Evolutionary conservation across 2,329 filamentous ascomycete genomes (phyloP).

Genomic region (Trichoderma sp.): DNA sequence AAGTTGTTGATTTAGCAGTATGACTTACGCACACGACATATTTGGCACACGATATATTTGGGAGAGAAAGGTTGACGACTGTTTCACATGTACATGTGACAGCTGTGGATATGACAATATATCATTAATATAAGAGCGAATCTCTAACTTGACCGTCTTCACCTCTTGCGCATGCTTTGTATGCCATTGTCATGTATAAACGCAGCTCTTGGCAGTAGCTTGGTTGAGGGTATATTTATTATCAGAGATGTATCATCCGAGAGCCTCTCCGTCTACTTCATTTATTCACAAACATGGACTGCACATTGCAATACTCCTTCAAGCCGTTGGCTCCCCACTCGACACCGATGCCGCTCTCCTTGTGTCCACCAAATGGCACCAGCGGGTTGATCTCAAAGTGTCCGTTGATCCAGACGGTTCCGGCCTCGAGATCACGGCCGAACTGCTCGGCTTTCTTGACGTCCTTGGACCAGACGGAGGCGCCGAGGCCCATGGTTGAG

Average conservation of each 20-base stretch:
- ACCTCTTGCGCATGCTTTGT: not conserved
- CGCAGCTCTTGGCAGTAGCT: not conserved
- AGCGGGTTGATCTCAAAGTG: conserved; percentile 57
- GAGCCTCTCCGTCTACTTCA: not conserved
- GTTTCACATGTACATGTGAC: not conserved
- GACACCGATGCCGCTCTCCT: conserved; percentile 63
- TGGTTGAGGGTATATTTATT: not conserved
- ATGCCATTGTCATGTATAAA: not conserved
- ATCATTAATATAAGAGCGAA: not conserved
- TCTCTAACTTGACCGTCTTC: not conserved
- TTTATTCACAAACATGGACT: conserved; percentile 13
- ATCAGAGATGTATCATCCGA: not conserved
- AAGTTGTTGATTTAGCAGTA: not conserved
- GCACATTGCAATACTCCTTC: conserved; percentile 18
- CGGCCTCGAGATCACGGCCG: conserved; percentile 56
- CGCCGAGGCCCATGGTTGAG: conserved; percentile 57
- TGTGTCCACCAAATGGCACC: conserved; percentile 66
- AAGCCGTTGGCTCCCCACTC: conserved; percentile 17
- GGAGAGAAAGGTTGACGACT: not conserved
- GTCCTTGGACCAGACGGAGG: conserved; percentile 59
- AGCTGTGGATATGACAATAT: not conserved
- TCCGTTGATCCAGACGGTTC: conserved; percentile 48
- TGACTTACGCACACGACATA: not conserved
- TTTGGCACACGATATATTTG: not conserved
- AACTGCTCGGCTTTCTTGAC: conserved; percentile 46